Conservation (phyloP, 257 asterid genomes). For the Solanum piurae region DNA sequence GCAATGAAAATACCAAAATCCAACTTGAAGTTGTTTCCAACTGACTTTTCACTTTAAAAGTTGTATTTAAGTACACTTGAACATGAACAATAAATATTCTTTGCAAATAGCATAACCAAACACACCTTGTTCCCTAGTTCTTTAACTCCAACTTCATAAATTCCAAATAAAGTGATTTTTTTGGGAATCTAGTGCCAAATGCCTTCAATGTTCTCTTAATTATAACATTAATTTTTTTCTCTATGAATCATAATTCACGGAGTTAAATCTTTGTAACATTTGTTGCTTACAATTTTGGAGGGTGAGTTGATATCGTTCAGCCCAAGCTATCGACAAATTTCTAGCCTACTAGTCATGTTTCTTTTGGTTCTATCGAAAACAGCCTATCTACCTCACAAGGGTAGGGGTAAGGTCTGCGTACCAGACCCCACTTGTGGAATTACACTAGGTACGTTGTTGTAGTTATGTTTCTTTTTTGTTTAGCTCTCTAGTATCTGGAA, state of each 20-base stretch:
- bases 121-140: not conserved
- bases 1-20: not conserved
- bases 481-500: not conserved
- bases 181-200: not conserved
- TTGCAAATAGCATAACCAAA: not conserved
- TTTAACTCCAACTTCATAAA: not conserved
- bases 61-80: not conserved
- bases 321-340: not conserved
- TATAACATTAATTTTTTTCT: not conserved
- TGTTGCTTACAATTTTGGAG: not conserved
- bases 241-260: not conserved
- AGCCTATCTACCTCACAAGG: not conserved
- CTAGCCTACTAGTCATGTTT: not conserved
- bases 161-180: not conserved
- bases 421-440: not conserved
- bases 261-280: not conserved
- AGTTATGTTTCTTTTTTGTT: not conserved
- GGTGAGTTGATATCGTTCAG: not conserved
- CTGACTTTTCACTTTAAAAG: not conserved
- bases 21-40: not conserved
- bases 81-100: not conserved
- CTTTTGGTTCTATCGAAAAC: not conserved
- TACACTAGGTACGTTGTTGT: not conserved
- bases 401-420: not conserved
- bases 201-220: not conserved